phyloP scores from a whole-genome alignment of 768 basidiomycete species.

The Pleurotus sapidus region DNA sequence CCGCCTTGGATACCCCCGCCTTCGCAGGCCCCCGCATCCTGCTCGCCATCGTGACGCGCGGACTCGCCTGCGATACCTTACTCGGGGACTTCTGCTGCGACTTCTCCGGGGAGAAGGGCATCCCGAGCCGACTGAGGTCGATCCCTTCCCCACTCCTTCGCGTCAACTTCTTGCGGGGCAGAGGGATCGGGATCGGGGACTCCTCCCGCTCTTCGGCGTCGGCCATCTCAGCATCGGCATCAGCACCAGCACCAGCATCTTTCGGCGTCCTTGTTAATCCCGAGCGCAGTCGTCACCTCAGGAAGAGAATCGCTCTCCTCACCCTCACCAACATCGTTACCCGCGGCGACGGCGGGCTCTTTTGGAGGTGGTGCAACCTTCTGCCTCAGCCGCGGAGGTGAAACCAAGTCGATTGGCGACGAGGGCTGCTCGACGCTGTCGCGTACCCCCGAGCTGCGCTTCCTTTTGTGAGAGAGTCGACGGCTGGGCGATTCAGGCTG shows the following conservation, averaged over 20 bases:
- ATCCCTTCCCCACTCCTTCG: constrained; percentile 4
- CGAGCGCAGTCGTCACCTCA: neutral
- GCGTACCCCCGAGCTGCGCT: neutral
- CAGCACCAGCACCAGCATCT: neutral
- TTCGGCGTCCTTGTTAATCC: neutral
- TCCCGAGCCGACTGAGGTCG: neutral
- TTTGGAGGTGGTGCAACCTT: no score
- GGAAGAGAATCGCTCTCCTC: constrained; percentile 4
- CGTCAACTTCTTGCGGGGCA: neutral
- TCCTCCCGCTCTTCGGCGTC: neutral
- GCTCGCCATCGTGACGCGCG: neutral
- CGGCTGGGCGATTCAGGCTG: neutral
- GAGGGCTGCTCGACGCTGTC: neutral
- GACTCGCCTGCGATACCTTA: neutral
- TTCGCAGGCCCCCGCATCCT: neutral
- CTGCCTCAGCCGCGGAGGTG: no score
- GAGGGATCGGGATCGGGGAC: neutral
- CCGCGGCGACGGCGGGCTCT: no score
- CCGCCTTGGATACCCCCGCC: neutral
- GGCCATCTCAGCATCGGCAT: neutral
- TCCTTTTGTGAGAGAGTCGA: neutral
- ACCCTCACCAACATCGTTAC: neutral
- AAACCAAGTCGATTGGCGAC: no score
- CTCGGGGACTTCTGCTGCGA: neutral
- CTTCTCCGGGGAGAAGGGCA: neutral